These are phyloP conservation scores for Paramecium sonneborni DNA, from an alignment of 73 alveolate species.

Conservation along the genomic window DNA sequence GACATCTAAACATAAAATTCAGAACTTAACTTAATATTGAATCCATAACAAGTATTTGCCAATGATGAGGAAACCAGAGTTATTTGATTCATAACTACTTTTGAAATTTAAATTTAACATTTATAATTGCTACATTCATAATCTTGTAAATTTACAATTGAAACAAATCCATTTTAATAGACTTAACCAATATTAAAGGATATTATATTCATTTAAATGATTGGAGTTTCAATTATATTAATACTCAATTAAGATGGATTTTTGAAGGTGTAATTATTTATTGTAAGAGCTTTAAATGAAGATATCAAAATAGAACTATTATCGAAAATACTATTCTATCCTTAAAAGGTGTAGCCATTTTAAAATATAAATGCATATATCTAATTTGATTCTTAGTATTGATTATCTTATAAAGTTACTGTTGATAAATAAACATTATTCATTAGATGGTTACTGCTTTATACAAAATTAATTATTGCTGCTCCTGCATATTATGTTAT, in stretches of 20 bases:
- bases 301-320: not conserved
- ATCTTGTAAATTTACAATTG: not conserved
- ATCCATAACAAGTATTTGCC: slow-evolving; percentile 9
- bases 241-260: not conserved
- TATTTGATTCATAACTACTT: not conserved
- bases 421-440: not conserved
- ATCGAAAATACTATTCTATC: not conserved
- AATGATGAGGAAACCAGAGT: not conserved
- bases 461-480: not conserved
- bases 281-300: not conserved
- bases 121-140: not conserved
- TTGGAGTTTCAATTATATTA: not conserved
- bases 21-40: not conserved
- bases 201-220: not conserved
- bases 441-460: not conserved
- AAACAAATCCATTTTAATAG: not conserved
- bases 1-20: not conserved
- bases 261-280: not conserved
- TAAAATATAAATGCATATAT: not conserved
- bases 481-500: not conserved
- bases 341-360: not conserved
- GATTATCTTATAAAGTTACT: not conserved
- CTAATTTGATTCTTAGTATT: not conserved
- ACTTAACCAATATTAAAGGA: not conserved
- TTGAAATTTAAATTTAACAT: not conserved